Conservation (phyloP, 2,329 filamentous ascomycete genomes). For the Colletotrichum eleusines region DNA sequence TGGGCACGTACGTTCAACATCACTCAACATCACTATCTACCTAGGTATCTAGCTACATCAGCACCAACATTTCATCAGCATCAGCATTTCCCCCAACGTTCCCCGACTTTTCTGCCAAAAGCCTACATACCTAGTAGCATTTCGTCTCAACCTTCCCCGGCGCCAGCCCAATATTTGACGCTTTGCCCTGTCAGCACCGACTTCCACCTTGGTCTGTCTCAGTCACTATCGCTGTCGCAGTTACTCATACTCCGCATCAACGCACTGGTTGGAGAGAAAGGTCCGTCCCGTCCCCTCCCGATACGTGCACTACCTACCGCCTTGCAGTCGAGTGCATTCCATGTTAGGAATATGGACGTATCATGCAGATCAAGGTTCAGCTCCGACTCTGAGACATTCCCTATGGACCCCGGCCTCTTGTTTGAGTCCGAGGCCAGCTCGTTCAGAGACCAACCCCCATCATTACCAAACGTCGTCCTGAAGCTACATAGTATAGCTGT, state of each 20-base stretch:
- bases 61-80: not conserved
- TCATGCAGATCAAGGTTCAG: not conserved
- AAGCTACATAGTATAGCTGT: not conserved
- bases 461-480: slow-evolving; percentile 6
- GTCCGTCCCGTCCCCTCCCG: too few relatives aligned
- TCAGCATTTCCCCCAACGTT: not conserved
- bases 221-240: not conserved
- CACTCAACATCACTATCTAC: too few relatives aligned
- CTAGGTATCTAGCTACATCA: too few relatives aligned
- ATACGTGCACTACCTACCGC: too few relatives aligned
- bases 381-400: not conserved
- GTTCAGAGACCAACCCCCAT: not conserved
- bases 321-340: not conserved
- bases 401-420: not conserved
- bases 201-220: not conserved
- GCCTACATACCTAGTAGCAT: not conserved
- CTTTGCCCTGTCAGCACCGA: not conserved
- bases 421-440: not conserved
- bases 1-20: too few relatives aligned
- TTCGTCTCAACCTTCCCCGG: not conserved
- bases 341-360: not conserved
- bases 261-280: not conserved
- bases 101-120: not conserved
- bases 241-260: not conserved
- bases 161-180: not conserved